A percentile compares a stretch with the other conserved stretches of the same genome.
Evolutionary conservation across 2,329 filamentous ascomycete species (phyloP).

Genomic region (Colletotrichum nymphaeae): DNA sequence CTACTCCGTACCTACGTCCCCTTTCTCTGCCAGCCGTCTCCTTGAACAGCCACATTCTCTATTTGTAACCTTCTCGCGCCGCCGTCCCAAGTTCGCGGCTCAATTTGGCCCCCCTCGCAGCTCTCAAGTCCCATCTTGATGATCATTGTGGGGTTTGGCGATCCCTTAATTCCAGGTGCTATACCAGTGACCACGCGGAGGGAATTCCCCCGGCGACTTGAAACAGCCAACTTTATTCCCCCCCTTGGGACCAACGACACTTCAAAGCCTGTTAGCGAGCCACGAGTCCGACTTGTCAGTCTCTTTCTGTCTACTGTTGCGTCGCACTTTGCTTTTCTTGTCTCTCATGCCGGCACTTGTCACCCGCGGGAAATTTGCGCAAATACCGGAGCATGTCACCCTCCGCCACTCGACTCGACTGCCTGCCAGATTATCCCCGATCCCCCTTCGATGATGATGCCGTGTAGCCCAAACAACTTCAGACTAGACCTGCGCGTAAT

Average conservation of each 20-base stretch:
- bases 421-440: not conserved
- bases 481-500: not conserved
- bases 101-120: not conserved
- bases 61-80: slow-evolving; percentile 13
- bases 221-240: slow-evolving; percentile 24
- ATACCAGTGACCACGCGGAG: slow-evolving; percentile 28
- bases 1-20: too few relatives aligned
- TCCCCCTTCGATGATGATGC: not conserved
- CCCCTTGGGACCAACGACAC: slow-evolving; percentile 18
- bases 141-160: slow-evolving; percentile 15
- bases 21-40: not conserved
- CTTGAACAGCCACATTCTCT: not conserved
- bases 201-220: slow-evolving; percentile 20
- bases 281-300: not conserved
- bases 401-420: not conserved
- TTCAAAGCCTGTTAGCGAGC: not conserved
- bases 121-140: slow-evolving; percentile 10
- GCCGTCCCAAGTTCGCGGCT: slow-evolving; percentile 3
- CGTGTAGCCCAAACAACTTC: not conserved
- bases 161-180: slow-evolving; percentile 25
- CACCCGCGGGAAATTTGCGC: slow-evolving; percentile 9
- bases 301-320: not conserved
- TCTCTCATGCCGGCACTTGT: not conserved
- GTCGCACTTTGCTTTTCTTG: not conserved
- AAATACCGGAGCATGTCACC: not conserved